Evolutionary conservation across 129 eudicot species (phyloP), one percentile per base, ranked within the genome.

Genomic region (sunflower (Helianthus annuus)): DNA sequence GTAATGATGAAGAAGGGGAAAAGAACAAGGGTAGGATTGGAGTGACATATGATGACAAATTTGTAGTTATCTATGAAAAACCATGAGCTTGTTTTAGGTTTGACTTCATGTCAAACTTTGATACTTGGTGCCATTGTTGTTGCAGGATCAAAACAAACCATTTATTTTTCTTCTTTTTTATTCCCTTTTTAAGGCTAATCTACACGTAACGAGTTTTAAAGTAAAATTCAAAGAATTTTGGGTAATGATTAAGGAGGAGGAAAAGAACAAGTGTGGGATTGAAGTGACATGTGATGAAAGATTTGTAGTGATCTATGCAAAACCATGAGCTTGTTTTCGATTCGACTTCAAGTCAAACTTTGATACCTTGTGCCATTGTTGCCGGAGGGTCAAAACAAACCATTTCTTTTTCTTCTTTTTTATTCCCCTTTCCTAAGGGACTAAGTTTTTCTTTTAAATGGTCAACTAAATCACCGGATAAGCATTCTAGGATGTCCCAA

Each of bases 51-150:
- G 68, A 72, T 59, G 68, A 72, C 29, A 42, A 56, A 58, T 40
- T 75, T 75, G 71, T 75, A 66, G 36, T 75, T 75, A 75, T 75
- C 79, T 65, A 24, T 67, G 66, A 11, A 53, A 64, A 75, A 75
- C 45, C 45, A 44, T 22, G 7, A 4, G 72, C 60, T 3, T 11
- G 14, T 5, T 51, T 52, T 12, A 0, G 16, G 13, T 22, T 75
- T 74, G 78, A 64, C 71, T 65, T 56, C 10, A 34, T 27, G 79
- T 74, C 66, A 42, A 72, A 39, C 46, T 14, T 52, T 24, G 9
- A 74, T 19, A 65, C 72, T 66, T 64, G 56, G 48, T 65, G 48
- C 48, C 57, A 54, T 74, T 48, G 64, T 9, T 73, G 69, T 48
- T 6, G 59, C 1, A 52, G 8, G 24, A 9, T 15, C 16, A 53